These are phyloP conservation scores for Picea sitchensis DNA, from an alignment of 75 land plant genomes.

Conservation along the genomic window DNA sequence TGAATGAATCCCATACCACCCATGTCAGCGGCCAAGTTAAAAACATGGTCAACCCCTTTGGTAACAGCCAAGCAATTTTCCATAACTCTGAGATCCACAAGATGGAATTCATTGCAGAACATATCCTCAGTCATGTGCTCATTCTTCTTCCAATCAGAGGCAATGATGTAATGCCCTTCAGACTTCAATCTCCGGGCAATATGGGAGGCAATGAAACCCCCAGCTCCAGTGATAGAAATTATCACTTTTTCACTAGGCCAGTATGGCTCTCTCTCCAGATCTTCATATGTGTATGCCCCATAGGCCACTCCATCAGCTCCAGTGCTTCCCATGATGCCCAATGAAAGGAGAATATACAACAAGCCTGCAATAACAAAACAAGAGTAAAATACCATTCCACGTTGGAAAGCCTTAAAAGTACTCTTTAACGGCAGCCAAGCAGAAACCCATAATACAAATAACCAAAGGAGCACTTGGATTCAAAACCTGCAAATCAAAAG, in stretches of 20 bases:
- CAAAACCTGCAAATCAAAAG: too few species aligned
- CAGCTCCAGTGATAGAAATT: slow-evolving; percentile 89
- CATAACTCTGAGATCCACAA: slow-evolving; percentile 92
- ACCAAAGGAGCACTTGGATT: too few species aligned
- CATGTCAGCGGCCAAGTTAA: slow-evolving; percentile 94
- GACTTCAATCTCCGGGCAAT: slow-evolving; percentile 78
- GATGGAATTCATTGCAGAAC: slow-evolving; percentile 94
- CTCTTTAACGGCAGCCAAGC: too few species aligned
- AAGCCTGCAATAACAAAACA: too few species aligned
- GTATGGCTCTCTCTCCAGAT: slow-evolving; percentile 80
- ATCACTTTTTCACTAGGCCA: slow-evolving; percentile 78
- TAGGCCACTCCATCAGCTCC: slow-evolving; percentile 28
- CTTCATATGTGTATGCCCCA: slow-evolving; percentile 70
- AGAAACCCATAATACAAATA: too few species aligned
- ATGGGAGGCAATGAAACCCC: slow-evolving; percentile 92
- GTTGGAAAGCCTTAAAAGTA: too few species aligned
- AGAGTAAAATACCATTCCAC: too few species aligned
- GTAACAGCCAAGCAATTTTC: slow-evolving; percentile 88
- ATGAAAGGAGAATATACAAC: too few species aligned
- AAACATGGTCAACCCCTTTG: slow-evolving; percentile 76
- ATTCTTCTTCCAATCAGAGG: slow-evolving; percentile 96
- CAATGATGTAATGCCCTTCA: slow-evolving; percentile 89
- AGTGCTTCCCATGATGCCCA: slow-evolving; percentile 33
- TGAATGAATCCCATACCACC: slow-evolving; percentile 98
- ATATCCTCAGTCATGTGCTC: slow-evolving; percentile 98